These are phyloP conservation scores for Luffa aegyptiaca DNA, from an alignment of 306 rosid species.

Conservation along the genomic window DNA sequence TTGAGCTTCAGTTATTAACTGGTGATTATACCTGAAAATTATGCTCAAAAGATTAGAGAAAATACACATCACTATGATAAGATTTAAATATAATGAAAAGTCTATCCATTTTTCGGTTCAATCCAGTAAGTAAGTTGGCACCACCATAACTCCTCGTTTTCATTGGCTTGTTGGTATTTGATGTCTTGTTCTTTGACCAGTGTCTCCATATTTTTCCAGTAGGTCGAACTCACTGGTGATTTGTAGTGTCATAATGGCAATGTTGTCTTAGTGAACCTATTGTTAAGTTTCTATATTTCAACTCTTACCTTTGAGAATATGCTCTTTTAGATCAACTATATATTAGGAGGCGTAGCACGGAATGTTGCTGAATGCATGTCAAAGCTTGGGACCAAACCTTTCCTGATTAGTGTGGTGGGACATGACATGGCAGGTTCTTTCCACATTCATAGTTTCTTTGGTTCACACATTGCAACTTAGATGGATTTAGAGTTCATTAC, in stretches of 20 bases:
- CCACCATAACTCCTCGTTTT: not conserved
- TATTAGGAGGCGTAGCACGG: constrained; percentile 87
- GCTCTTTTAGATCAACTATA: constrained; percentile 45
- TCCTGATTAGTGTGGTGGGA: constrained; percentile 77
- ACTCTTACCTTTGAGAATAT: constrained; percentile 11
- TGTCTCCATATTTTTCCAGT: not conserved
- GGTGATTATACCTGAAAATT: not conserved
- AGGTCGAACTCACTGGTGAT: not conserved
- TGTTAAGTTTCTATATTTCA: not conserved
- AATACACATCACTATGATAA: not conserved
- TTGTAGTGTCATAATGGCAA: not conserved
- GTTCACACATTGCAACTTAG: not conserved
- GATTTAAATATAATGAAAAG: not conserved
- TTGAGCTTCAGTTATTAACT: not conserved
- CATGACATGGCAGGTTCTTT: constrained; percentile 70
- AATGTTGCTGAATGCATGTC: constrained; percentile 90
- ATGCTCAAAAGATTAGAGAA: not conserved
- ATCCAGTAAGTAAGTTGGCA: not conserved
- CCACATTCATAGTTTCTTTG: not conserved
- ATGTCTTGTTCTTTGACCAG: not conserved
- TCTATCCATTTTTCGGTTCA: not conserved
- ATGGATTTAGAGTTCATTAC: not conserved
- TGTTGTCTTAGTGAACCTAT: not conserved
- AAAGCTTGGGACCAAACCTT: constrained; percentile 71
- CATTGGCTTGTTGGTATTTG: not conserved